Evolutionary conservation across 2,329 filamentous ascomycete genomes (phyloP).

Genomic region (Monosporascus cannonballus): DNA sequence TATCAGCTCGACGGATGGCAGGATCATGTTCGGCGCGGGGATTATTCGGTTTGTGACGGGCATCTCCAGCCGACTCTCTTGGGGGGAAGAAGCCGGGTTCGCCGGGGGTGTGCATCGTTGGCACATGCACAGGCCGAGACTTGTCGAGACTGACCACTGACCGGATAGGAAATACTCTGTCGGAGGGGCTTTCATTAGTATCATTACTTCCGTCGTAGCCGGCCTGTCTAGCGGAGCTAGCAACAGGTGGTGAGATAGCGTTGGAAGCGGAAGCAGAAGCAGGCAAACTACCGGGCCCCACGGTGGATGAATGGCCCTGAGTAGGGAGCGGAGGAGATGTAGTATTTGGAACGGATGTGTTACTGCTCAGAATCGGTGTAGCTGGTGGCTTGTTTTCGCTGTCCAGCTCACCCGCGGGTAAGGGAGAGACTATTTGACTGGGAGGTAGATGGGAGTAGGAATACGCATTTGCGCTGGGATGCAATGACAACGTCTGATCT

Average conservation of each 20-base stretch:
- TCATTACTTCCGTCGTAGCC: constrained; percentile 23
- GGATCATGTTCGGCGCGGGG: constrained; percentile 23
- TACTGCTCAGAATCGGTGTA: neutral
- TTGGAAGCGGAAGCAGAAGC: constrained; percentile 4
- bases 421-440: too few relatives aligned
- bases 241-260: constrained; percentile 36
- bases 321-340: constrained; percentile 1
- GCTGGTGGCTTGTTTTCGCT: too few relatives aligned
- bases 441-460: too few relatives aligned
- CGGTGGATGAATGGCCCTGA: neutral
- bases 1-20: constrained; percentile 11
- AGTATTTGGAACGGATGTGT: neutral
- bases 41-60: constrained; percentile 26
- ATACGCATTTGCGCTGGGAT: too few relatives aligned
- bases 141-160: constrained; percentile 69
- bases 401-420: too few relatives aligned
- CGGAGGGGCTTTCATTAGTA: constrained; percentile 29
- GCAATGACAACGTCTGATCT: too few relatives aligned
- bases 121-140: constrained; percentile 27
- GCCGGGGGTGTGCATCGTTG: constrained; percentile 26
- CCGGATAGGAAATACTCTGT: constrained; percentile 75
- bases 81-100: constrained; percentile 34
- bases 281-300: neutral
- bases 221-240: constrained; percentile 34
- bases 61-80: constrained; percentile 20